Conservation (phyloP, 148 eudicot species). For the Persicaria maculosa region DNA sequence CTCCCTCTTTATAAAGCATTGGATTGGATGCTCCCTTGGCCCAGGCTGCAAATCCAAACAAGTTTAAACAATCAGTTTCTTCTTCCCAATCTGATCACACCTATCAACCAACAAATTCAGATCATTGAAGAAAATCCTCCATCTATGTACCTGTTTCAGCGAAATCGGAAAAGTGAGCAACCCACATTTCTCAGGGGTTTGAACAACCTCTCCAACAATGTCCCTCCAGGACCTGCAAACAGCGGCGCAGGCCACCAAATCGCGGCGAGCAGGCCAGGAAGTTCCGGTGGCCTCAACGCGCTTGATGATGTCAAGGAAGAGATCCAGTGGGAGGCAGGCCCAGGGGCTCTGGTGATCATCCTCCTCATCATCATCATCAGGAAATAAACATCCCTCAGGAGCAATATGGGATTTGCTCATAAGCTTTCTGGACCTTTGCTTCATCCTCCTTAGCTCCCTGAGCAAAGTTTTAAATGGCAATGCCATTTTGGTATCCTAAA, state of each 20-base stretch:
- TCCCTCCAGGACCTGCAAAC: conserved; percentile 48
- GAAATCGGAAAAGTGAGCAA: conserved; percentile 50
- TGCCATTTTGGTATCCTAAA: background rate
- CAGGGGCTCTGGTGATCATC: conserved; percentile 22
- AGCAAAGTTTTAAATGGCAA: conserved; percentile 29
- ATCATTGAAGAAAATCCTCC: background rate
- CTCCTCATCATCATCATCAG: background rate
- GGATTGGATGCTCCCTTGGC: conserved; percentile 48
- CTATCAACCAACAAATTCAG: background rate
- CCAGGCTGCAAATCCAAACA: conserved; percentile 30
- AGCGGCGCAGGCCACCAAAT: conserved; percentile 40
- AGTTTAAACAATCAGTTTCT: background rate
- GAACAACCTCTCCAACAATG: conserved; percentile 24
- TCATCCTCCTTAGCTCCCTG: conserved; percentile 19
- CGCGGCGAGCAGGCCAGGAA: conserved; percentile 39
- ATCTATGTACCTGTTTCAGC: conserved; percentile 35
- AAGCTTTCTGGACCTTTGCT: conserved; percentile 18
- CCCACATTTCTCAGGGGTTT: conserved; percentile 51
- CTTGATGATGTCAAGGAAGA: conserved; percentile 40
- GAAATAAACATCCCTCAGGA: conserved; percentile 20
- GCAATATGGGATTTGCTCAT: conserved; percentile 29
- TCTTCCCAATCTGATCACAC: background rate
- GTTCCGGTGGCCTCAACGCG: conserved; percentile 32
- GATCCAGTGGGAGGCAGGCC: conserved; percentile 43
- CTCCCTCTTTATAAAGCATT: conserved; percentile 51